These are phyloP conservation scores for Niebla homalea DNA, from an alignment of 495 filamentous ascomycete genomes.

Conservation along the genomic window DNA sequence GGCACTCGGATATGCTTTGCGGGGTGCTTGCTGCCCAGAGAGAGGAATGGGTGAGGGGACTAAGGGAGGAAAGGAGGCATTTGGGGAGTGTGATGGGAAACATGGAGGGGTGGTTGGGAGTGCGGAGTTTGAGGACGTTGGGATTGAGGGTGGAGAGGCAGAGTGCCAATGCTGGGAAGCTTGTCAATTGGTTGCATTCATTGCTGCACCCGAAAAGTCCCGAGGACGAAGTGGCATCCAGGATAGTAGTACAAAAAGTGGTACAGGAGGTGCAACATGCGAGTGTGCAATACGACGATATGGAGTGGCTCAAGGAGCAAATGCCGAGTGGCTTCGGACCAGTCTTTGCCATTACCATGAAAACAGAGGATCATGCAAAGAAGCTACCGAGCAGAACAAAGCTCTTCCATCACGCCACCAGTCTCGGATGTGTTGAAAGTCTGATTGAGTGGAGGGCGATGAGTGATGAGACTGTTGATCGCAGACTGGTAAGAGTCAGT, in stretches of 20 bases:
- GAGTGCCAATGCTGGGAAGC: constrained; percentile 46
- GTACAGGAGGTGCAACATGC: constrained; percentile 60
- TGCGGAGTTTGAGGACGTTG: constrained; percentile 73
- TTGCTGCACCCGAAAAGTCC: constrained; percentile 26
- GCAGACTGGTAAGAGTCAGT: constrained; percentile 63
- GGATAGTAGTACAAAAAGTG: constrained; percentile 32
- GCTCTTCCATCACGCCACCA: constrained; percentile 90
- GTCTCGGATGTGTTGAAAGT: constrained; percentile 84
- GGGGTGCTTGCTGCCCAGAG: constrained; percentile 58
- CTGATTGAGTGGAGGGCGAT: constrained; percentile 79
- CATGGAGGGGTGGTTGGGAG: constrained; percentile 83
- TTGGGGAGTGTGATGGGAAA: constrained; percentile 83
- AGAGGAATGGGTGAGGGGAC: constrained; percentile 39
- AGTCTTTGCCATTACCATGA: constrained; percentile 67
- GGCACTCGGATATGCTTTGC: constrained; percentile 81
- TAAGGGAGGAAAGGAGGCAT: constrained; percentile 52
- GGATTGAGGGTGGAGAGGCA: constrained; percentile 70
- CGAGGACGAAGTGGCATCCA: constrained; percentile 22
- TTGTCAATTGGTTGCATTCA: constrained; percentile 59
- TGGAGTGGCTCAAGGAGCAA: constrained; percentile 65
- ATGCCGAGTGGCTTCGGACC: constrained; percentile 89
- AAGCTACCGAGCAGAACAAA: constrained; percentile 60
- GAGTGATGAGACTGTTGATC: constrained; percentile 64
- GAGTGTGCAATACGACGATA: constrained; percentile 52
- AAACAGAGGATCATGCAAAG: constrained; percentile 44